Percentiles rank a stretch among this genome's conserved stretches.
Evolutionary conservation across 306 rosid genomes (phyloP).

Genomic region (Bauhinia variegata): DNA sequence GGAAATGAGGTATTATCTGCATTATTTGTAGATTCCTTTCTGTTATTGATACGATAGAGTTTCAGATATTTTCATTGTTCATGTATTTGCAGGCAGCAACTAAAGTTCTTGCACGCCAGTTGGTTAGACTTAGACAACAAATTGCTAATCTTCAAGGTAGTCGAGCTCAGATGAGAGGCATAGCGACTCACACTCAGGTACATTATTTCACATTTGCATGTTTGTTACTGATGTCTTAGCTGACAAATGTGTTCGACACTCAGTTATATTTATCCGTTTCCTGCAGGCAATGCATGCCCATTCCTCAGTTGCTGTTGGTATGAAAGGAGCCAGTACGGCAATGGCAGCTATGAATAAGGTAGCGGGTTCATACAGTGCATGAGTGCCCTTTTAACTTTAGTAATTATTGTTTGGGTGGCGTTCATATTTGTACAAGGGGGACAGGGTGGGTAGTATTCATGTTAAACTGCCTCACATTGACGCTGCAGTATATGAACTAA

Average conservation of each 20-base stretch:
- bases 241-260: slow-evolving; percentile 17
- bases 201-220: slow-evolving; percentile 13
- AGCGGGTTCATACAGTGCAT: neutral
- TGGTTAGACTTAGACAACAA: slow-evolving; percentile 93
- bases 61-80: slow-evolving; percentile 28
- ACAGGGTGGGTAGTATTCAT: too few relatives aligned
- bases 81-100: slow-evolving; percentile 76
- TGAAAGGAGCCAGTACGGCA: slow-evolving; percentile 91
- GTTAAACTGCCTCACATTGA: too few relatives aligned
- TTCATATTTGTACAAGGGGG: too few relatives aligned
- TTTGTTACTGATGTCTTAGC: neutral
- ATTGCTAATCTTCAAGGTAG: slow-evolving; percentile 95
- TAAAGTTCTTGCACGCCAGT: slow-evolving; percentile 87
- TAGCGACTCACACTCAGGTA: slow-evolving; percentile 98
- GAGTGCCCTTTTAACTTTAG: too few relatives aligned
- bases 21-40: slow-evolving; percentile 16
- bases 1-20: slow-evolving; percentile 78
- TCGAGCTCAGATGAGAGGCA: slow-evolving; percentile 99
- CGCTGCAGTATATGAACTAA: neutral
- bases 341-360: slow-evolving; percentile 96
- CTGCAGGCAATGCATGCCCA: slow-evolving; percentile 92
- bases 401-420: too few relatives aligned
- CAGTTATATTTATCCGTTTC: slow-evolving; percentile 30
- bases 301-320: slow-evolving; percentile 91
- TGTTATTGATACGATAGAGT: neutral